Base-by-base conservation (phyloP, 2,329 filamentous ascomycete species). In the Venturia effusa region DNA sequence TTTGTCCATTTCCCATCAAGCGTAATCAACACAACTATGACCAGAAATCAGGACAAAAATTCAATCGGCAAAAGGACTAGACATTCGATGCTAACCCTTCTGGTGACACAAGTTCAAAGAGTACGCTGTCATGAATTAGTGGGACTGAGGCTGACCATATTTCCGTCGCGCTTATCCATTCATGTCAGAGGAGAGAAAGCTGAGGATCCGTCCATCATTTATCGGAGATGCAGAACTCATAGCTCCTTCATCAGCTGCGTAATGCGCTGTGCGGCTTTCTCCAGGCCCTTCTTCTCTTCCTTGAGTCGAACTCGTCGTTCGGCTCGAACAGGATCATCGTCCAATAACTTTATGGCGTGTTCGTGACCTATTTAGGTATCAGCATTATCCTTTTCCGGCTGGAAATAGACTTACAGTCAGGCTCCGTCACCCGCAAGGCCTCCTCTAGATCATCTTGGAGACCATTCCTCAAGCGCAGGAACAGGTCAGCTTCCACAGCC, bases 401-500 rank as follows among this genome's bases (percentile, higher is more conserved):
- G 27, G 17, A 13, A 27, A 45, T 15, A 40, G 24, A 61, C 55
- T 64, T 64, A 64, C 62, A 54, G 27, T 64, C 55, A 10, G 27
- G n/a, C 13, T 45, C 54, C 19, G 19, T n/a, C 13, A 64, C 24
- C 4, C 43, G 17, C n/a, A 64, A 19, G 11, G 15, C 62, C n/a
- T 37, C 51, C 24, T 41, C 30, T 15, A 64, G 27, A 11, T 64
- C 62, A 13, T 64, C 32, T 11, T 43, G 51, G 3, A 64, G 30
- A 11, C 37, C 39, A 30, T 64, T 24, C 4, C 62, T 39, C 10
- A 64, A 48, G 13, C 13, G 27, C 7, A 61, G 17, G 17, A 64
- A 57, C 63, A 77, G 67, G 51, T 77, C 73, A 0, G 66, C 70
- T n/a, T 75, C 69, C 1, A 79, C 69, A 1, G 75, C 68, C 68